A percentile compares a stretch with the other conserved stretches of the same genome.
phyloP scores from a whole-genome alignment of 768 basidiomycete genomes.

The Lactarius deliciosus region DNA sequence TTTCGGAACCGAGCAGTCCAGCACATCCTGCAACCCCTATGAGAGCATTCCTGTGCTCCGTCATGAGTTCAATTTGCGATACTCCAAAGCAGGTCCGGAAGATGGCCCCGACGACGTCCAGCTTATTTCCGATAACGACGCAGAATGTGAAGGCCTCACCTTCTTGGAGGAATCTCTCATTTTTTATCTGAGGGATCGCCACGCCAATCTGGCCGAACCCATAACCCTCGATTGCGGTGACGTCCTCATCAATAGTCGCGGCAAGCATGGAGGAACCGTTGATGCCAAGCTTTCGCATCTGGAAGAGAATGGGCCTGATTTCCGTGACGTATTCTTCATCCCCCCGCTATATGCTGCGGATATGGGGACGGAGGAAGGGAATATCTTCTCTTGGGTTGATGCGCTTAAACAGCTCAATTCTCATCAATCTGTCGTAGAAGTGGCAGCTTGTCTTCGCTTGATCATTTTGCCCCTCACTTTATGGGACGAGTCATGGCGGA shows the following conservation, averaged over 20 bases:
- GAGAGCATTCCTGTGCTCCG: conserved; percentile 18
- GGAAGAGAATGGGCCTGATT: conserved; percentile 20
- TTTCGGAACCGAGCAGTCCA: not conserved
- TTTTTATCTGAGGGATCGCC: conserved; percentile 16
- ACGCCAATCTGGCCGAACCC: conserved; percentile 18
- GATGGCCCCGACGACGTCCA: not conserved
- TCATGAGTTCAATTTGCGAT: conserved; percentile 25
- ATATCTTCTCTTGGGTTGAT: conserved; percentile 27
- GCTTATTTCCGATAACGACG: conserved; percentile 24
- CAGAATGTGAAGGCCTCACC: conserved; percentile 13
- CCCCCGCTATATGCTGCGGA: conserved; percentile 16
- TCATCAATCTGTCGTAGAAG: conserved; percentile 15
- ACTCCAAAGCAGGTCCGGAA: conserved; percentile 15
- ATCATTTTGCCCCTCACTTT: conserved; percentile 17
- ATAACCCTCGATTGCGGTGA: conserved; percentile 25
- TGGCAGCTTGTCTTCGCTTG: conserved; percentile 20
- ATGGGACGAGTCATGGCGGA: conserved; percentile 24
- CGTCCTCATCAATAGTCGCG: conserved; percentile 16
- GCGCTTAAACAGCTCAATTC: not conserved
- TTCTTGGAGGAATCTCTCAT: conserved; percentile 21
- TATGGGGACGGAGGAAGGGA: conserved; percentile 8
- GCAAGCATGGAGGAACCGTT: conserved; percentile 17
- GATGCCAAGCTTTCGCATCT: conserved; percentile 8
- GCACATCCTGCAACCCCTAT: conserved; percentile 4
- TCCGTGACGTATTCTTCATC: conserved; percentile 11